Evolutionary conservation across 2,329 filamentous ascomycete species (phyloP).

Genomic region (Nemania diffusa): DNA sequence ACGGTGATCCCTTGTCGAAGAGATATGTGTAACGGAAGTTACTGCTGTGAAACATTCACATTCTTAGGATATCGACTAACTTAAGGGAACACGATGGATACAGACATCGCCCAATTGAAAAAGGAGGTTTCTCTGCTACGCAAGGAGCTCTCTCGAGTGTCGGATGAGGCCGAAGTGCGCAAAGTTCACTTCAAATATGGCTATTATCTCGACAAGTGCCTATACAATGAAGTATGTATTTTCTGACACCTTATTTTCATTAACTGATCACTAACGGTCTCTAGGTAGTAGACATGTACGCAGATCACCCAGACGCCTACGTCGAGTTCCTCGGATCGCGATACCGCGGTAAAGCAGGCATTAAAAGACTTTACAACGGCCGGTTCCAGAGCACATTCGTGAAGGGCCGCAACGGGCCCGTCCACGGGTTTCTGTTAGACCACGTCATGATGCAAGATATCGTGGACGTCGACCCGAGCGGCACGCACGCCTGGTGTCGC

Average conservation of each 20-base stretch:
- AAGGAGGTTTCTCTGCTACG: conserved; percentile 50
- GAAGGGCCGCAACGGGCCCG: conserved; percentile 64
- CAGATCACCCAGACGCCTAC: conserved; percentile 63
- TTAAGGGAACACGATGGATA: conserved; percentile 45
- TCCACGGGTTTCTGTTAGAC: conserved; percentile 66
- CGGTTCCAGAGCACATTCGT: conserved; percentile 64
- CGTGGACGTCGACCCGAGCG: conserved; percentile 59
- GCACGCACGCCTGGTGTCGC: conserved; percentile 61
- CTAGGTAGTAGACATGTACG: conserved; percentile 61
- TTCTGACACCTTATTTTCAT: neutral
- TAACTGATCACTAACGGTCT: neutral
- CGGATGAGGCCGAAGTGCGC: conserved; percentile 63
- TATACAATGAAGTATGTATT: conserved; percentile 62
- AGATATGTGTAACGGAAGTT: neutral
- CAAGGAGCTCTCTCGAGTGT: conserved; percentile 51
- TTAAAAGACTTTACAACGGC: conserved; percentile 62
- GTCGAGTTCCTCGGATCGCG: conserved; percentile 67
- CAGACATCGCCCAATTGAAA: conserved; percentile 52
- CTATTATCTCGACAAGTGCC: conserved; percentile 68
- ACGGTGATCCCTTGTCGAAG: conserved; percentile 9
- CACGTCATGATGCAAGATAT: conserved; percentile 68
- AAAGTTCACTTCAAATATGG: conserved; percentile 68
- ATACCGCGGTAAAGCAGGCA: conserved; percentile 62
- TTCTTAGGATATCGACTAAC: neutral
- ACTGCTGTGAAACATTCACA: neutral